These are phyloP conservation scores for Medicago ruthenica DNA, from an alignment of 306 rosid species.

Conservation along the genomic window DNA sequence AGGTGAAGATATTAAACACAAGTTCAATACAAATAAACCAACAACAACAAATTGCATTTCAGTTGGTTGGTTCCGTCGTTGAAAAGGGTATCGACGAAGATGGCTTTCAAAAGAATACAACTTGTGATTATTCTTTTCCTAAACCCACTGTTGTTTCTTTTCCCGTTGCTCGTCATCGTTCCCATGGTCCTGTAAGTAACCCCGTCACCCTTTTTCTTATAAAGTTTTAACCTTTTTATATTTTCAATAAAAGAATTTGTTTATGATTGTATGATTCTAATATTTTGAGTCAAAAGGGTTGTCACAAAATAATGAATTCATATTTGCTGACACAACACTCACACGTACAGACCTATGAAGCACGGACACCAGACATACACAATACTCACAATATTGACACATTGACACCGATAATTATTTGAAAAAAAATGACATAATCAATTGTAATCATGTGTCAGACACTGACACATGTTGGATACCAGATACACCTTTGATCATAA, in stretches of 20 bases:
- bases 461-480: no score
- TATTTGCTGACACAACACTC: background rate
- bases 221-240: conserved; percentile 7
- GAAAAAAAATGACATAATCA: no score
- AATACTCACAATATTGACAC: no score
- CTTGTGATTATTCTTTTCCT: conserved; percentile 52
- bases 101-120: conserved; percentile 50
- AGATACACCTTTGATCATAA: no score
- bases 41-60: conserved; percentile 45
- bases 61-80: conserved; percentile 71
- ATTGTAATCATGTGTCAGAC: no score
- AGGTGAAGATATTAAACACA: conserved; percentile 48
- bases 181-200: conserved; percentile 79
- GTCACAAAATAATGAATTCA: background rate
- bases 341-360: no score
- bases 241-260: no score
- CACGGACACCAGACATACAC: no score
- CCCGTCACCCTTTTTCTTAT: conserved; percentile 1
- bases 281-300: no score
- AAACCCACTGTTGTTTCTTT: conserved; percentile 75
- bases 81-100: conserved; percentile 81
- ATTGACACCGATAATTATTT: no score
- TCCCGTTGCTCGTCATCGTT: conserved; percentile 94
- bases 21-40: conserved; percentile 53
- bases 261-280: no score